These are phyloP conservation scores for Cladophialophora exuberans DNA, from an alignment of 2,329 filamentous ascomycete genomes.

Conservation along the genomic window DNA sequence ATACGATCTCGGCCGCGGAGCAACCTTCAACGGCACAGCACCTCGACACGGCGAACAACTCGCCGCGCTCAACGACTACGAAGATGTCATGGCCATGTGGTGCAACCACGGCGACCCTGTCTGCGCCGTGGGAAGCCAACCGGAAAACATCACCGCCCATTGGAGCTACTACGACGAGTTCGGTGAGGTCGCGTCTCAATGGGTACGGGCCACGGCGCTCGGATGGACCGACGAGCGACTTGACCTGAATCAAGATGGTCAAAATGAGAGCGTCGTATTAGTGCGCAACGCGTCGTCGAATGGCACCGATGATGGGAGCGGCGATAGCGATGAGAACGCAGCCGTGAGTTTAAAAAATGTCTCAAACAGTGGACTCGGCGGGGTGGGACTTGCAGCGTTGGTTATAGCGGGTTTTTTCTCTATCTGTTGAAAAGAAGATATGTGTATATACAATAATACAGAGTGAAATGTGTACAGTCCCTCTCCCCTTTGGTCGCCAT, in stretches of 20 bases:
- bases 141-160: slow-evolving; percentile 20
- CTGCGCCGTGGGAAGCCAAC: slow-evolving; percentile 21
- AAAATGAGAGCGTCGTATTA: slow-evolving; percentile 19
- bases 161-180: slow-evolving; percentile 26
- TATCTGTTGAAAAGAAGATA: neutral
- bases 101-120: slow-evolving; percentile 25
- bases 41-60: slow-evolving; percentile 15
- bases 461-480: too few species aligned
- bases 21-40: slow-evolving; percentile 16
- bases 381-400: neutral
- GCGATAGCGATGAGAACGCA: slow-evolving; percentile 4
- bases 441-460: too few species aligned
- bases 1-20: slow-evolving; percentile 21
- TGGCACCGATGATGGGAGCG: neutral
- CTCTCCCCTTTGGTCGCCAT: too few species aligned
- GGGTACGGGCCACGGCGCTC: slow-evolving; percentile 20
- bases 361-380: neutral
- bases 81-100: slow-evolving; percentile 16
- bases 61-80: slow-evolving; percentile 20
- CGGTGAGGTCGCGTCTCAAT: slow-evolving; percentile 14
- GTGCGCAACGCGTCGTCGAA: neutral
- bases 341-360: slow-evolving; percentile 7
- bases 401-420: slow-evolving; percentile 9
- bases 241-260: slow-evolving; percentile 8
- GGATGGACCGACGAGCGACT: slow-evolving; percentile 10